Evolutionary conservation across 495 filamentous ascomycete genomes (phyloP).

Genomic region (Penicillium lividum): DNA sequence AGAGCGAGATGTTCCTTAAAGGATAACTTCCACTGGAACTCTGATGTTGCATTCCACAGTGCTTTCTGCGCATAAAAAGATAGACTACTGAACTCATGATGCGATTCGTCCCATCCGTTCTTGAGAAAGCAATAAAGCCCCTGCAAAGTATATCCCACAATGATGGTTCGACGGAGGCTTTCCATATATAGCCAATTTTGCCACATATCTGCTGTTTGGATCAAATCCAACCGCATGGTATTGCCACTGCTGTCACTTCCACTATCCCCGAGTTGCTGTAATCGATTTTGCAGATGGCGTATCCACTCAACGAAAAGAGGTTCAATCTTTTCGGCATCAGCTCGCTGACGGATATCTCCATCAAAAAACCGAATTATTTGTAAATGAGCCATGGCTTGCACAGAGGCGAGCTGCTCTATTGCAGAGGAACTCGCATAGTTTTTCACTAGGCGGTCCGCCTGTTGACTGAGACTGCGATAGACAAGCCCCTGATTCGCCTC

Average conservation of each 20-base stretch:
- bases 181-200: conserved; percentile 8
- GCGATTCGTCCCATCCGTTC: conserved; percentile 14
- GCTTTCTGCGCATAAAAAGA: conserved; percentile 13
- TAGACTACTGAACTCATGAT: conserved; percentile 7
- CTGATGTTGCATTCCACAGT: conserved; percentile 10
- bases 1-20: background rate
- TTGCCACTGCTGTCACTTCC: too few relatives aligned
- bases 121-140: conserved; percentile 16
- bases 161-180: conserved; percentile 14
- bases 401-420: background rate
- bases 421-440: background rate
- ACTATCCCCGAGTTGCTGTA: too few relatives aligned
- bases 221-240: too few relatives aligned
- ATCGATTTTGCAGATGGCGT: background rate
- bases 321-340: background rate
- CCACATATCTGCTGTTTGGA: background rate
- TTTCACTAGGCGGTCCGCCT: background rate
- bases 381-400: background rate
- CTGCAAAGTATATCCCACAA: conserved; percentile 5
- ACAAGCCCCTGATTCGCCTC: background rate
- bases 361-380: conserved; percentile 2
- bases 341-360: background rate
- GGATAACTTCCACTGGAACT: conserved; percentile 5
- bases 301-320: background rate
- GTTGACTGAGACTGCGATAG: background rate